Base-by-base conservation (phyloP, 169 alveolate genomes). In the Plasmodium cynomolgi region DNA sequence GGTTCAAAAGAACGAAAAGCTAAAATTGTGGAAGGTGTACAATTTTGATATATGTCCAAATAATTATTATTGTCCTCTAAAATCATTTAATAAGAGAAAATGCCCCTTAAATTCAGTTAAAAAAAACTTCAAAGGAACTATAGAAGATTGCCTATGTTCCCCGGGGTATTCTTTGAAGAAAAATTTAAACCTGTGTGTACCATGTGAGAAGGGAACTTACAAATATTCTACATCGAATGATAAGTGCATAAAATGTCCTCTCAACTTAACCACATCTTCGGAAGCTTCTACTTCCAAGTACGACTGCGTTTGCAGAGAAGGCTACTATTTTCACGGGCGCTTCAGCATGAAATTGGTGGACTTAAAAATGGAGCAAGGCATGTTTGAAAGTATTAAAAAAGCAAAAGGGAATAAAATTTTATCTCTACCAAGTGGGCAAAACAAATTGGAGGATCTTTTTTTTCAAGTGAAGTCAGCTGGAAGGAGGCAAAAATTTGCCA, bases 271-370 rank as follows among this genome's bases (percentile, higher is more conserved):
- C 44, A 96, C 98, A 1, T 71, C 82, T 37, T 58, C 82, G 17
- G 94, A 84, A 41, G 96, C 95, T 7, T 92, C 98, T 11, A 95
- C 34, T 84, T 84, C 93, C 56, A 56, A 93, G n/a, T 91, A 96
- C 33, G 97, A 95, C 71, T 96, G 98, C 77, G 96, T 96, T 31
- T 96, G 98, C 85, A 91, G 95, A 47, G 96, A 95, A n/a, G 97
- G 97, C n/a, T 88, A 96, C 86, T 96, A 94, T 62, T 90, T 90
- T 90, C 20, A 34, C 13, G 83, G 91, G 34, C 34, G 17, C 33
- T 80, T 58, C 37, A 39, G n/a, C 20, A 74, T 90, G 44, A 15
- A 79, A 41, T 44, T 81, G 68, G 74, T 80, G 13, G 41, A 81
- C 83, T 71, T 41, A 29, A 75, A 74, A 50, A 50, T 74, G 8